Base-by-base conservation (phyloP, 345 rosid genomes). In the Brassica juncea region DNA sequence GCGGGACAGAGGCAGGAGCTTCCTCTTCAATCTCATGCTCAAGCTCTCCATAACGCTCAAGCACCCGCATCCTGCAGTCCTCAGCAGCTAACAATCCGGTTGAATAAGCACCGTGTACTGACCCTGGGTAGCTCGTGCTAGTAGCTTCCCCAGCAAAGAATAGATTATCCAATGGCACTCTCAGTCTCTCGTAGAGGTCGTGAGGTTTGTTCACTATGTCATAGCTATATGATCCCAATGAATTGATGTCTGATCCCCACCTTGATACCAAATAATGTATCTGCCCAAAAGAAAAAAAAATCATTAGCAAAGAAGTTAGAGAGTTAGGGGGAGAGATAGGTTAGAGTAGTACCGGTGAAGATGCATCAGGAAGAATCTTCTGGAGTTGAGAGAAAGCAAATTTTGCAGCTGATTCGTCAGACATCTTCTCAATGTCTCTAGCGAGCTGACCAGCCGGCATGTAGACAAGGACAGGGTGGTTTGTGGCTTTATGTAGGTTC, bases 71-170 rank as follows among this genome's bases (percentile, higher is more conserved):
- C 85, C 97, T 83, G 85, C 97, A 96, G 68, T 87, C 98, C 77
- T 93, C 94, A 0, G 94, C 97, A 11, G 99, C 98, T 88, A 88
- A 81, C 79, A 92, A 27, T 31, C 98, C 99, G 0, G 97, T 96
- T 1, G 97, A 88, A 82, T 79, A 96, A n/a, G 99, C 99, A 14
- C 98, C 99, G 30, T 93, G 99, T 49, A 92, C 93, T 11, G 97
- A 96, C 16, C 99, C 97, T 0, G 97, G 93, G 82, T 80, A 96
- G 85, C 85, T 86, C 74, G 73, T 28, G 66, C 98, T 96, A 1
- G 99, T 93, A 10, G 99, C 99, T 86, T 96, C 99, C 68, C 99
- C 98, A 0, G 99, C 98, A 86, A 96, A 96, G 91, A 96, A 96
- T 79, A 96, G 73, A 81, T 96, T 96, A 81, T 96, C 99, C 7